Percentiles rank a stretch among this genome's conserved stretches.
These are phyloP conservation scores for Rhodotorula sp. DNA, from an alignment of 1,284 basidiomycete genomes.

Conservation along the genomic window DNA sequence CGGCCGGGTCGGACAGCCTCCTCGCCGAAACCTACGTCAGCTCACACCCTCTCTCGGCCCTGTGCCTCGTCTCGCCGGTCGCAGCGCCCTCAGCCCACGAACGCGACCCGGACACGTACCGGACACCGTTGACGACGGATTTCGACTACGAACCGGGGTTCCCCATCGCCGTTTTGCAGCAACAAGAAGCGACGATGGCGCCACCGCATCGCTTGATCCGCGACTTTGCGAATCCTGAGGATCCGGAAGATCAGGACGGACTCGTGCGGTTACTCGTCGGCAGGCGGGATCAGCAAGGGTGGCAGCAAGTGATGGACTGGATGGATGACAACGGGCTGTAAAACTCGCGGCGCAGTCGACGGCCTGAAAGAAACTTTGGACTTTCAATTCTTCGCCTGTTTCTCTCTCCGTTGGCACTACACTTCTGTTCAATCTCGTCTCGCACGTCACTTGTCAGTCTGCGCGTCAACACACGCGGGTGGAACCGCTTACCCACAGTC, in stretches of 20 bases:
- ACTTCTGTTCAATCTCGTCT: background rate
- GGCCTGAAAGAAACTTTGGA: too few relatives aligned
- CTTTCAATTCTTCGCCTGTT: too few relatives aligned
- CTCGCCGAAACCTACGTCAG: slow-evolving; percentile 36
- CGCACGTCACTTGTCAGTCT: too few relatives aligned
- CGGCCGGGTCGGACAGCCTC: slow-evolving; percentile 8
- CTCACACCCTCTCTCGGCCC: slow-evolving; percentile 27
- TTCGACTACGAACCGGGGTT: slow-evolving; percentile 36
- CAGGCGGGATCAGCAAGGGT: slow-evolving; percentile 4
- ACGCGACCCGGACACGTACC: background rate
- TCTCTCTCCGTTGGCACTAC: background rate
- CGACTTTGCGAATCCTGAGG: slow-evolving; percentile 11
- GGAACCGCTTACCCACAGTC: background rate
- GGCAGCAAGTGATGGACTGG: slow-evolving; percentile 26
- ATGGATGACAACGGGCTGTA: slow-evolving; percentile 36
- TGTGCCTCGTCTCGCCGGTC: slow-evolving; percentile 22
- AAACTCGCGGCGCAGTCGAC: too few relatives aligned
- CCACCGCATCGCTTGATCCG: slow-evolving; percentile 10
- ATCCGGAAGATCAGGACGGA: slow-evolving; percentile 11
- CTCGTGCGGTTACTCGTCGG: slow-evolving; percentile 6
- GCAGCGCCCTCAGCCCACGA: background rate
- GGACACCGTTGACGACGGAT: slow-evolving; percentile 4
- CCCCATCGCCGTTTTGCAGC: slow-evolving; percentile 19
- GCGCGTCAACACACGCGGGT: too few relatives aligned
- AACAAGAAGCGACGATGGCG: background rate